Evolutionary conservation across 2,329 filamentous ascomycete species (phyloP), one percentile per base, ranked within the genome.

Genomic region (Cladosporium halotolerans): DNA sequence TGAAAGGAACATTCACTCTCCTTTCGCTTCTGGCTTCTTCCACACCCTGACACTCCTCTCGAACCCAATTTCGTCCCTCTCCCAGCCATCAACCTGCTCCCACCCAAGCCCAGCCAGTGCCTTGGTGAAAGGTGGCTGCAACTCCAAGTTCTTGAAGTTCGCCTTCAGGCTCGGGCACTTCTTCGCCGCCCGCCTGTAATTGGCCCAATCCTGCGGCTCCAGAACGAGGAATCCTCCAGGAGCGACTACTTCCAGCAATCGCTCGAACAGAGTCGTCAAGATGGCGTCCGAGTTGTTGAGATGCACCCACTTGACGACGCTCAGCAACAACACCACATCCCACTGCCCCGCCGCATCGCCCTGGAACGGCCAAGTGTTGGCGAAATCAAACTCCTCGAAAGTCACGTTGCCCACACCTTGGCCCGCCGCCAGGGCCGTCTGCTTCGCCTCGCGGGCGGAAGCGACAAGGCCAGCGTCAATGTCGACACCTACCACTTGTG

Each of bases 1-100:
- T 28, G 23, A 7, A 7, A 7, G 23, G 7, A 3, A 28, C n/a
- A 4, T 8, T 39, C 36, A 39, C 36, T 14, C 36, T 14, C 11
- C 36, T 14, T 16, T 14, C 40, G 11, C 16, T 10, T 4, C 42
- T n/a, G 40, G 48, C 32, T 23, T 51, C 40, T 33, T 51, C 48
- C 48, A 51, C 8, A 51, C 32, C 18, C 48, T 23, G 40, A 51
- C 48, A 38, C 48, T 51, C 13, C 48, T 28, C 32, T 51, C 48
- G 32, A 51, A 51, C 3, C 48, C 48, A 51, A 51, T 44, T 31
- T 51, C 48, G 44, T 51, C 48, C 16, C 48, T 34, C 48, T 51
- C 48, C 48, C 48, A 51, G 9, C 48, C 48, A 38, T 51, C 48
- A 2, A 51, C 48, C 40, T 51, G 31, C 32, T 51, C 48, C 48